Conservation (phyloP, 371 early-diverging fungal genomes). For the Mucor piriformis region DNA sequence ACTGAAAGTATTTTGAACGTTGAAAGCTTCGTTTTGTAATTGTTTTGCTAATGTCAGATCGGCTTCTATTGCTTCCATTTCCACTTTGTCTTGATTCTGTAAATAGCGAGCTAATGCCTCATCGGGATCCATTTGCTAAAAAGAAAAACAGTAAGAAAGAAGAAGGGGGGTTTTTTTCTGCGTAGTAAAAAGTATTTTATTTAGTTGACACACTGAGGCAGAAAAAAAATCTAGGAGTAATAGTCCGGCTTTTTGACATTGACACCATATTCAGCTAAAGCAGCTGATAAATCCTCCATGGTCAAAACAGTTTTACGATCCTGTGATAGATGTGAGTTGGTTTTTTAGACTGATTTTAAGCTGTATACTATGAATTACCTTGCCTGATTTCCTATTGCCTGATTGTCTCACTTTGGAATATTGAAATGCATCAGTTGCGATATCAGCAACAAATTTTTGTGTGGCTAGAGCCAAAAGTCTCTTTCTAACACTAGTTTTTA, state of each 20-base stretch:
- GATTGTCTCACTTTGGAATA: constrained; percentile 88
- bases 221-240: constrained; percentile 51
- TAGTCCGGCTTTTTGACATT: constrained; percentile 95
- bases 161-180: background rate
- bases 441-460: constrained; percentile 95
- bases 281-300: constrained; percentile 91
- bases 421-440: constrained; percentile 94
- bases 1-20: background rate
- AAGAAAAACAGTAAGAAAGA: background rate
- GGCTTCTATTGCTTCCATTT: constrained; percentile 4
- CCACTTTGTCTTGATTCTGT: constrained; percentile 40
- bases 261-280: constrained; percentile 92
- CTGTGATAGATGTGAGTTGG: constrained; percentile 31
- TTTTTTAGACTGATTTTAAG: background rate
- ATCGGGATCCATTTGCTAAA: constrained; percentile 13
- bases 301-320: constrained; percentile 85
- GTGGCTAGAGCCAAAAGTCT: constrained; percentile 88
- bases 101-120: constrained; percentile 36
- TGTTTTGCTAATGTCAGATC: constrained; percentile 22
- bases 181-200: background rate
- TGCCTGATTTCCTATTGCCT: constrained; percentile 47
- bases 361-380: constrained; percentile 17
- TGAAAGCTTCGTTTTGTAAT: constrained; percentile 3
- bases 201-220: no score
- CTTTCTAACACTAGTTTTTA: no score